A percentile compares a stretch with the other conserved stretches of the same genome.
Conservation (phyloP, 2,329 filamentous ascomycete genomes). For the Lasiodiplodia sp. region DNA sequence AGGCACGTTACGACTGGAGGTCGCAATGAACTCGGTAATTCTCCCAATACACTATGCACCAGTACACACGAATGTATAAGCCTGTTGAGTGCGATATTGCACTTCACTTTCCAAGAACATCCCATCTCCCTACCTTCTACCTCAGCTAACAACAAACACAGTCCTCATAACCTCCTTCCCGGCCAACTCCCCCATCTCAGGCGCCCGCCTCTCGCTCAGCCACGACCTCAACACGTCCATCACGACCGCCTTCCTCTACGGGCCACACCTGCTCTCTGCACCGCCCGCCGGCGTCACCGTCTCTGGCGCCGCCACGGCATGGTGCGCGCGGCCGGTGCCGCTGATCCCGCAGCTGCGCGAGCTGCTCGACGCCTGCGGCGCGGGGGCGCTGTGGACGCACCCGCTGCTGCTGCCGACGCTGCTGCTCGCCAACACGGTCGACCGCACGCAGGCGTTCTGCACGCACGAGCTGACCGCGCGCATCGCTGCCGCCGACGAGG, state of each 20-base stretch:
- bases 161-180: slow-evolving; percentile 4
- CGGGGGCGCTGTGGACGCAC: not conserved
- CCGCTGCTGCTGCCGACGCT: slow-evolving; percentile 16
- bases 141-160: not conserved
- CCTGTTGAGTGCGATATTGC: not conserved
- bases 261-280: not conserved
- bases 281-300: not conserved
- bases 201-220: slow-evolving; percentile 8
- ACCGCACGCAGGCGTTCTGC: slow-evolving; percentile 14
- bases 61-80: not conserved
- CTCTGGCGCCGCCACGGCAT: not conserved
- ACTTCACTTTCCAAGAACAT: not conserved
- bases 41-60: not conserved
- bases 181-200: not conserved
- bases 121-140: not conserved
- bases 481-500: slow-evolving; percentile 2
- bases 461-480: not conserved
- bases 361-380: not conserved
- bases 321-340: not conserved
- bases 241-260: slow-evolving; percentile 24
- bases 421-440: not conserved
- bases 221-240: slow-evolving; percentile 9
- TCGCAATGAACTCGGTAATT: slow-evolving; percentile 17
- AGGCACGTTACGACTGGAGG: not conserved
- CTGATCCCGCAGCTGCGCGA: slow-evolving; percentile 11